Evolutionary conservation across 169 alveolate genomes (phyloP), one percentile per base, ranked within the genome.

Genomic region (Plasmodium adleri): DNA sequence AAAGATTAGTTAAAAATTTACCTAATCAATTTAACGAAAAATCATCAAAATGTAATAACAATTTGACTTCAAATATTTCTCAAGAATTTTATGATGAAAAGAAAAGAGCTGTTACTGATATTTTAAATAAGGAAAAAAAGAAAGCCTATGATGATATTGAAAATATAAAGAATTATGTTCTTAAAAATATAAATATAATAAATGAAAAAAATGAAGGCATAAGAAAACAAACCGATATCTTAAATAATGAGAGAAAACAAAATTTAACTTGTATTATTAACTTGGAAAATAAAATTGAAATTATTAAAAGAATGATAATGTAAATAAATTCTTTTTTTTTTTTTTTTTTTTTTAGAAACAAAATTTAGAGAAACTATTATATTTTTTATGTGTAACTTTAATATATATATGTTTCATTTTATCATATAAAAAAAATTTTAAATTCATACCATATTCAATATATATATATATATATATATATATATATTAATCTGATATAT

Each of bases 151-250:
- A 74, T 13, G 52, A 59, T 59, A 32, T 74, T 63, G 88, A 74
- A 28, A 60, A 50, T n/a, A 45, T 58, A 13, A 74, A 74, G 39
- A 74, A 60, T 74, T 49, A 74, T 22, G 32, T 15, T 20, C 73
- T 74, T 28, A 32, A 59, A 74, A 74, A 60, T 59, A 59, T 74
- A 59, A 74, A 15, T 45, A 74, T 74, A 74, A 59, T 74, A 58
- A 74, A 74, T 74, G 88, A 74, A 74, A 74, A 74, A 74, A 74
- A 74, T 64, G 88, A 74, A 74, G 88, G 62, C 32, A 15, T 74
- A 4, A 74, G 47, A 74, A 74, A 74, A n/a, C 88, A 74, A 50
- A 24, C 59, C 32, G 88, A 74, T 58, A 74, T 74, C 8, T 45
- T 74, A 50, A 74, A 49, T 62, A 22, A 26, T 28, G 88, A 74